Percentiles rank a stretch among this genome's conserved stretches.
Conservation (phyloP, 2,329 filamentous ascomycete genomes). For the Rhytidhysteron rufulum region DNA sequence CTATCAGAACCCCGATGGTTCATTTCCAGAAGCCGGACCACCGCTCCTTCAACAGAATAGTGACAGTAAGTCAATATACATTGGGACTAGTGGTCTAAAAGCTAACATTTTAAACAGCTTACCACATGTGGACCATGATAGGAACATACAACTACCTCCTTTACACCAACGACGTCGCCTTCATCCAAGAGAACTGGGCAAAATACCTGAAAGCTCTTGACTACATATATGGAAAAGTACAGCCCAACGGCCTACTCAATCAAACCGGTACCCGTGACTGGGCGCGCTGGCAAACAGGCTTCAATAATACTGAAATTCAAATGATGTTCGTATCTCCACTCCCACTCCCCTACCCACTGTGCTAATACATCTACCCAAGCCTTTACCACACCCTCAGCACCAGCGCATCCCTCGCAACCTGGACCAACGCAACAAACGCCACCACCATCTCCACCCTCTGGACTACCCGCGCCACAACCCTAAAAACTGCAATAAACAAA, state of each 20-base stretch:
- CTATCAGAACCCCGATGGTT: constrained; percentile 36
- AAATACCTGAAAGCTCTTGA: constrained; percentile 48
- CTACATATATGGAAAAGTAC: constrained; percentile 43
- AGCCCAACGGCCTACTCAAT: constrained; percentile 44
- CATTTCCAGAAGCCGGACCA: constrained; percentile 38
- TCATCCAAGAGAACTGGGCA: constrained; percentile 46
- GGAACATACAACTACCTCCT: constrained; percentile 57
- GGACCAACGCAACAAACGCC: constrained; percentile 16
- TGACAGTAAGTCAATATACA: constrained; percentile 21
- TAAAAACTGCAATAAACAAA: constrained; percentile 22
- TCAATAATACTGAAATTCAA: constrained; percentile 51
- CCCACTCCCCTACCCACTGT: not conserved
- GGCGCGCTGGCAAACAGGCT: constrained; percentile 49
- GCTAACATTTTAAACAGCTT: constrained; percentile 13
- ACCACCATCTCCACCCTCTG: constrained; percentile 17
- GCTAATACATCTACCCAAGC: constrained; percentile 13
- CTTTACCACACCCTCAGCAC: constrained; percentile 42
- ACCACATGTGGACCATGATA: constrained; percentile 53
- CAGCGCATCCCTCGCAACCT: constrained; percentile 21
- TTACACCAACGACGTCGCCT: constrained; percentile 51
- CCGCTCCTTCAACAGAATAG: constrained; percentile 33
- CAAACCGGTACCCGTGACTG: constrained; percentile 50
- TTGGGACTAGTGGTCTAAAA: not conserved
- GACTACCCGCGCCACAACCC: constrained; percentile 12
- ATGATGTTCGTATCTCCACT: constrained; percentile 33